Conservation (phyloP, 2,329 filamentous ascomycete genomes). For the Hymenoscyphus linearis region DNA sequence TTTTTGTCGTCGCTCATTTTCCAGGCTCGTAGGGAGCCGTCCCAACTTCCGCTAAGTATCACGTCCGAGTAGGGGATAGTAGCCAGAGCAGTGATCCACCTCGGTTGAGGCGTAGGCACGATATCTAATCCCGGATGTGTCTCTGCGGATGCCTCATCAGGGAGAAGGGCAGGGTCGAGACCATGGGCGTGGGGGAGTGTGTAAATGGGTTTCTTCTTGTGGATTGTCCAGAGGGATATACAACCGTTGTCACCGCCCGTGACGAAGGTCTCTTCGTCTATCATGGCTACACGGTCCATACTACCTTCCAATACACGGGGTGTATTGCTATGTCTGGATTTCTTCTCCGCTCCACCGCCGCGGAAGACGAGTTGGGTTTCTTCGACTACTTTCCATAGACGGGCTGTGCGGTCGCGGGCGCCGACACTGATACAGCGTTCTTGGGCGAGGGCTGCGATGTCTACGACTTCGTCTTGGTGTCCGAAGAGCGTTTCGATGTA, state of each 20-base stretch:
- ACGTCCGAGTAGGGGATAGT: slow-evolving; percentile 87
- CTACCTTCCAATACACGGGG: slow-evolving; percentile 61
- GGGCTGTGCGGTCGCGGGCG: slow-evolving; percentile 81
- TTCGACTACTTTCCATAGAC: slow-evolving; percentile 93
- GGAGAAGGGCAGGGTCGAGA: slow-evolving; percentile 64
- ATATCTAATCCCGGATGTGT: slow-evolving; percentile 53
- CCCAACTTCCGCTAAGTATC: slow-evolving; percentile 90
- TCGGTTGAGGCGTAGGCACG: slow-evolving; percentile 61
- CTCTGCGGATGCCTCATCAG: slow-evolving; percentile 71
- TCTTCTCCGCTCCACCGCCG: slow-evolving; percentile 64
- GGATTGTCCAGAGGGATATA: slow-evolving; percentile 78
- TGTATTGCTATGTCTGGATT: slow-evolving; percentile 38
- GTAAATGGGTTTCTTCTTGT: slow-evolving; percentile 92
- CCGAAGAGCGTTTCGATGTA: slow-evolving; percentile 96
- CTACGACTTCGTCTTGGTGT: slow-evolving; percentile 85
- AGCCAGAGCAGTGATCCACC: slow-evolving; percentile 85
- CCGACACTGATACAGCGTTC: slow-evolving; percentile 91
- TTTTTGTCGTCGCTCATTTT: slow-evolving; percentile 76
- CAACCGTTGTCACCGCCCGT: slow-evolving; percentile 91
- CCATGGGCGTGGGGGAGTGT: slow-evolving; percentile 80
- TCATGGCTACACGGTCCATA: slow-evolving; percentile 85
- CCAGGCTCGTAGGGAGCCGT: slow-evolving; percentile 83
- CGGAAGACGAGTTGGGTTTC: slow-evolving; percentile 95
- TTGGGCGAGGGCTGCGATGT: slow-evolving; percentile 74
- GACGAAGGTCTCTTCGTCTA: slow-evolving; percentile 84